Base-by-base conservation (phyloP, 2,329 filamentous ascomycete genomes). In the Parascedosporium putredinis region DNA sequence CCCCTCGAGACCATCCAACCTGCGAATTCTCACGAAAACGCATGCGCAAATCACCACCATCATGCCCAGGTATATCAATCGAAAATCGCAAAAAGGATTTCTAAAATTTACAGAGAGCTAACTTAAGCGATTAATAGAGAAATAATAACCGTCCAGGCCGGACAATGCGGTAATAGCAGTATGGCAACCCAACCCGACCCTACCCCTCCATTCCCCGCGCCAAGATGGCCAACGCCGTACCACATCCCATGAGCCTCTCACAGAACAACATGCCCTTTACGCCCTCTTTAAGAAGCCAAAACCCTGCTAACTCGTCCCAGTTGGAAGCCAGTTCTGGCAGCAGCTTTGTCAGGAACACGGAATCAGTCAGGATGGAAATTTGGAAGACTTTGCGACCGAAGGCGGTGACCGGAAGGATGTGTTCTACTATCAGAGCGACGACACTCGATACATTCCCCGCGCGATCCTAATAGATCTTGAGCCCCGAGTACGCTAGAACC, bases 81-180 rank as follows among this genome's bases (percentile, higher is more conserved):
- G 6, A 20, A 22, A 33, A 22, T 44, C 8, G n/a, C 22, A 16
- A 14, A 24, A 12, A 12, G 36, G 14, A 20, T 33, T 40, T 46
- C 48, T 53, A 50, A 53, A n/a, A n/a, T n/a, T n/a, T n/a, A n/a
- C n/a, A n/a, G n/a, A n/a, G n/a, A n/a, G n/a, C n/a, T n/a, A n/a
- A n/a, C n/a, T 48, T 18, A 27, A n/a, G 18, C 3, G 9, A 7
- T 16, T 14, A 50, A 1, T 59, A 96, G 93, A 70, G 93, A 98
- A 79, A 98, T 98, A 62, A 98, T 98, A 69, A 98, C 94, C 55
- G 86, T 98, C 61, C 93, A 98, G 72, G 91, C 94, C 57, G 93
- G 93, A 78, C 93, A 97, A 71, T 97, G 93, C 78, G 93, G 91
- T 79, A 97, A 97, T 73, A 96, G 90, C 81, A 91, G 90, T 95